Evolutionary conservation across 306 rosid genomes (phyloP).

Genomic region (Ziziphus jujuba): DNA sequence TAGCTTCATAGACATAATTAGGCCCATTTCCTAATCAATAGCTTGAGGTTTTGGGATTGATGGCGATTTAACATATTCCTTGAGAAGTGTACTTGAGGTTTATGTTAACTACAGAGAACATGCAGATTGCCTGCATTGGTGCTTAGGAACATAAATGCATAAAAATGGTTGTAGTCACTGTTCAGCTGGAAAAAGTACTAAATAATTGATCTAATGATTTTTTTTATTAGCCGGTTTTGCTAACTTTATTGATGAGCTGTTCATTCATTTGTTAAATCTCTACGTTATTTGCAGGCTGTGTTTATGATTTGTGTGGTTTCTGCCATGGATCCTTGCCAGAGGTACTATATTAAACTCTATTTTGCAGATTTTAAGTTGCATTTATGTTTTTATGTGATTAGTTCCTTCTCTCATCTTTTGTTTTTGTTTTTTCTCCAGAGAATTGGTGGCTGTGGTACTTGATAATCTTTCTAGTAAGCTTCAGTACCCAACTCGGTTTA

Average conservation of each 20-base stretch:
- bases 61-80: no score
- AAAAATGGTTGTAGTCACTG: not conserved
- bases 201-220: not conserved
- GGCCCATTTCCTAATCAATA: no score
- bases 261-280: slow-evolving; percentile 23
- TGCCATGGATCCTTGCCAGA: slow-evolving; percentile 80
- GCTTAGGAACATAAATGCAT: not conserved
- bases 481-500: slow-evolving; percentile 60
- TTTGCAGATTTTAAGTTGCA: slow-evolving; percentile 11
- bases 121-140: not conserved
- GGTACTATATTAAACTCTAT: slow-evolving; percentile 45
- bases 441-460: slow-evolving; percentile 55
- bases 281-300: slow-evolving; percentile 64
- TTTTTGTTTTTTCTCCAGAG: slow-evolving; percentile 45
- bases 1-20: no score
- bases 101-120: no score
- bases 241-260: slow-evolving; percentile 6
- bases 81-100: no score
- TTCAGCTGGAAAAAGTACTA: not conserved
- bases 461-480: slow-evolving; percentile 76
- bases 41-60: no score
- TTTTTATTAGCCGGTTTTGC: not conserved
- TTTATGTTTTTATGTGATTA: slow-evolving; percentile 16
- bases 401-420: not conserved
- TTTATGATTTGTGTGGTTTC: slow-evolving; percentile 86